A percentile compares a stretch with the other conserved stretches of the same genome.
These are phyloP conservation scores for Penicillium sp. DNA, from an alignment of 2,329 filamentous ascomycete species.

Conservation along the genomic window DNA sequence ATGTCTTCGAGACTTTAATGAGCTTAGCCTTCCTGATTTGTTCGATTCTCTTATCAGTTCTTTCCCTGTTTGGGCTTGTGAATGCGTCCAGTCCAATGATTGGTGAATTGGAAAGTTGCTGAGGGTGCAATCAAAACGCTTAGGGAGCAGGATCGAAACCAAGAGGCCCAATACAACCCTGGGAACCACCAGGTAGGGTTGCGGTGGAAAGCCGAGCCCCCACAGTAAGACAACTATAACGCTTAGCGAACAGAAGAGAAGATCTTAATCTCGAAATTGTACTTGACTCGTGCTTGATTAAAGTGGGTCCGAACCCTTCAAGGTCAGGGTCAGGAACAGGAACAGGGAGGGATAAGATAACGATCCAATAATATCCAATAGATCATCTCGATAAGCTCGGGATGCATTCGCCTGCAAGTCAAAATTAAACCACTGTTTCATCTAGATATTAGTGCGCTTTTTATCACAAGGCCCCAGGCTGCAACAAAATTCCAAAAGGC, in stretches of 20 bases:
- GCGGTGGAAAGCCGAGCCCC: slow-evolving; percentile 4
- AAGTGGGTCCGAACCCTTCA: not conserved
- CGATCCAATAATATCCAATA: not conserved
- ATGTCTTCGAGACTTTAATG: not conserved
- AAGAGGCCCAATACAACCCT: not conserved
- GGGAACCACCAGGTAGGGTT: not conserved
- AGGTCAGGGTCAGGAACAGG: not conserved
- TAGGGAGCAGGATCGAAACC: not conserved
- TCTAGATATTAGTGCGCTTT: too few relatives aligned
- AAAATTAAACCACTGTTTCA: not conserved
- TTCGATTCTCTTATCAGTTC: not conserved
- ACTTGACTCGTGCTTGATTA: not conserved
- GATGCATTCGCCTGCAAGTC: not conserved
- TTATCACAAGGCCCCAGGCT: too few relatives aligned
- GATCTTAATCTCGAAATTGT: not conserved
- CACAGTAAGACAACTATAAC: not conserved
- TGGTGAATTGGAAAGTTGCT: not conserved
- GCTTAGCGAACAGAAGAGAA: slow-evolving; percentile 4
- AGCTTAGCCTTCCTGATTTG: not conserved
- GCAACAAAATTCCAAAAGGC: too few relatives aligned
- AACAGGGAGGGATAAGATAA: not conserved
- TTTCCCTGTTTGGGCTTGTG: not conserved
- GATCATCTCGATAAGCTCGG: not conserved
- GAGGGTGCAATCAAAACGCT: not conserved
- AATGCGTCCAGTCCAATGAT: not conserved